These are phyloP conservation scores for Heterobasidion annosum DNA, from an alignment of 1,284 basidiomycete genomes.

Conservation along the genomic window DNA sequence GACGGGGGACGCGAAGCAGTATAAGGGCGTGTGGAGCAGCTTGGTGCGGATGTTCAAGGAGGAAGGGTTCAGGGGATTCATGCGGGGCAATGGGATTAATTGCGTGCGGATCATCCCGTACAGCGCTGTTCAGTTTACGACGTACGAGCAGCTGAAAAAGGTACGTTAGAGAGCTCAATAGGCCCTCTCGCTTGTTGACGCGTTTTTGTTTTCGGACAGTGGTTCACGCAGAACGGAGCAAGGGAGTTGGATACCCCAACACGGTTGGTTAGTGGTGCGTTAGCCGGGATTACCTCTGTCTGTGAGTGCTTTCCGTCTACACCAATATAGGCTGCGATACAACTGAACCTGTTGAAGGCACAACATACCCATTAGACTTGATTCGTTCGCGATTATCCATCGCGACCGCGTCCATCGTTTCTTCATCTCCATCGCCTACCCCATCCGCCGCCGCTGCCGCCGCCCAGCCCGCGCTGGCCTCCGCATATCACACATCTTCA, in stretches of 20 bases:
- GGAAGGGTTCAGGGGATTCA: conserved; percentile 87
- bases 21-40: conserved; percentile 78
- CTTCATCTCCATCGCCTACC: conserved; percentile 13
- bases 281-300: conserved; percentile 88
- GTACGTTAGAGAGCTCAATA: conserved; percentile 25
- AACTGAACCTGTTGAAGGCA: conserved; percentile 32
- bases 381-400: conserved; percentile 91
- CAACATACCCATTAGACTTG: conserved; percentile 91
- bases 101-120: conserved; percentile 84
- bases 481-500: conserved; percentile 41
- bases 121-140: conserved; percentile 89
- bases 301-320: conserved; percentile 30
- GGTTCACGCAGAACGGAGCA: conserved; percentile 59
- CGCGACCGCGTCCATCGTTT: conserved; percentile 69
- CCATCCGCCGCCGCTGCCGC: conserved; percentile 12
- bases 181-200: not conserved
- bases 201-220: conserved; percentile 29
- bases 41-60: conserved; percentile 86
- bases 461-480: conserved; percentile 28
- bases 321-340: not conserved
- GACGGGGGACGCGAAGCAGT: conserved; percentile 46
- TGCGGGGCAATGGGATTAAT: conserved; percentile 91
- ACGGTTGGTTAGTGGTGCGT: conserved; percentile 74
- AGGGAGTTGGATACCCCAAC: conserved; percentile 77
- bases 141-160: conserved; percentile 85